phyloP scores from a whole-genome alignment of 2,329 filamentous ascomycete genomes.

The Torrubiellomyces zombiae region DNA sequence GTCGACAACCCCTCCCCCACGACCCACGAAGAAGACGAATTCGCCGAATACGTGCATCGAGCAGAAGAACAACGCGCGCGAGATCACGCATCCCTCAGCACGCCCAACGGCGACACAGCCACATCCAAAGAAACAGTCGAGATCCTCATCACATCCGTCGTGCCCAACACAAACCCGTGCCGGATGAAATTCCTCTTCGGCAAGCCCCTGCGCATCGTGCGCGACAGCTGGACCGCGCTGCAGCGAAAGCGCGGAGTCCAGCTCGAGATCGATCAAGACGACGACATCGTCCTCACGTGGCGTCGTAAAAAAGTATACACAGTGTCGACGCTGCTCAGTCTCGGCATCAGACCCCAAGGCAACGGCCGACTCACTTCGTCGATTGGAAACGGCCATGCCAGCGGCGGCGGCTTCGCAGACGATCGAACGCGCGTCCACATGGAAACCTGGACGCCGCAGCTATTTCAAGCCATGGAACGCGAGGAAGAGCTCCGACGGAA shows the following conservation, averaged over 20 bases:
- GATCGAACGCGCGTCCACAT: conserved; percentile 49
- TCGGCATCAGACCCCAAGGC: conserved; percentile 38
- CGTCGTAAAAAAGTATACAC: conserved; percentile 56
- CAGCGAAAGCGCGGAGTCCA: conserved; percentile 28
- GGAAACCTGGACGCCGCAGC: conserved; percentile 57
- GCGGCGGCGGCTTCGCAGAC: conserved; percentile 27
- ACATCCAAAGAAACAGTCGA: conserved; percentile 11
- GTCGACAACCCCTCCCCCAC: conserved; percentile 9
- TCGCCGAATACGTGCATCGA: conserved; percentile 26
- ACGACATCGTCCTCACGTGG: conserved; percentile 63
- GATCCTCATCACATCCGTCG: conserved; percentile 39
- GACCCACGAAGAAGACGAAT: conserved; percentile 22
- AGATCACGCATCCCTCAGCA: conserved; percentile 9
- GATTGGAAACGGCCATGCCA: conserved; percentile 16
- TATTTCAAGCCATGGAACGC: conserved; percentile 32
- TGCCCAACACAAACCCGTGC: conserved; percentile 38
- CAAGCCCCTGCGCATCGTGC: conserved; percentile 50
- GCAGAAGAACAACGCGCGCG: conserved; percentile 19
- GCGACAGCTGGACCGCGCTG: conserved; percentile 50
- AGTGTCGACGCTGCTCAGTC: conserved; percentile 52
- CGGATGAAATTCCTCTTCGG: conserved; percentile 49
- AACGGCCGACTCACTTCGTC: conserved; percentile 27
- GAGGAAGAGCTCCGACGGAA: conserved; percentile 30
- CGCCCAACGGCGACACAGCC: conserved; percentile 4
- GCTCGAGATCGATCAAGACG: conserved; percentile 23